Evolutionary conservation across 1,139 yeast genomes (phyloP).

Genomic region (Geotrichum histeridarum): DNA sequence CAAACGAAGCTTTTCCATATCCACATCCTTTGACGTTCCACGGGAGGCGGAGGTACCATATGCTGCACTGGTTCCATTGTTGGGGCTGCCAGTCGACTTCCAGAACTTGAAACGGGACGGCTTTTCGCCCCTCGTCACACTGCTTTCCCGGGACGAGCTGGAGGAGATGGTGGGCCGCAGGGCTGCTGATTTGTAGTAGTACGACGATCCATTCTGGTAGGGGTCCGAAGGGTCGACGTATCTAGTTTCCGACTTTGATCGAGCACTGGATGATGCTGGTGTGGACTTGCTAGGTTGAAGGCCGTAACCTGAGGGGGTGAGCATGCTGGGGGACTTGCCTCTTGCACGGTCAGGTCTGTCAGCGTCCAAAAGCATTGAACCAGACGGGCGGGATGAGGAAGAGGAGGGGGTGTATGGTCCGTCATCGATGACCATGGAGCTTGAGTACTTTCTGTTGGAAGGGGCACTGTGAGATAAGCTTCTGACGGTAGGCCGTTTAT

Average conservation of each 20-base stretch:
- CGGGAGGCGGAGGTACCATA: background rate
- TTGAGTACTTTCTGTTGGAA: conserved; percentile 5
- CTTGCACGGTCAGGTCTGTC: background rate
- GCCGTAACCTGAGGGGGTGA: background rate
- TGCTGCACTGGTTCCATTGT: background rate
- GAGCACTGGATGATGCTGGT: conserved; percentile 1
- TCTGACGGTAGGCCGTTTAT: background rate
- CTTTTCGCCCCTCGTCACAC: background rate
- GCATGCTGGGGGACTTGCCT: background rate
- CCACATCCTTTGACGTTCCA: background rate
- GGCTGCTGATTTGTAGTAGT: conserved; percentile 1
- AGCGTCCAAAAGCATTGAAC: background rate
- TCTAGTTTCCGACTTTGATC: conserved; percentile 7
- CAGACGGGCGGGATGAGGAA: background rate
- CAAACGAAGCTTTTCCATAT: conserved; percentile 2
- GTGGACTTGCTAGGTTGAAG: conserved; percentile 9
- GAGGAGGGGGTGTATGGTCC: background rate
- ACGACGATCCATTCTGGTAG: background rate
- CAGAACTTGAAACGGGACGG: conserved; percentile 5
- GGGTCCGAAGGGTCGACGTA: conserved; percentile 7
- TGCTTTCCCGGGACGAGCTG: background rate
- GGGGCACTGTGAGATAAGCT: conserved; percentile 9
- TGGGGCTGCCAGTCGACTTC: background rate
- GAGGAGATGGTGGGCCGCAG: conserved; percentile 14
- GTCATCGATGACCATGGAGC: conserved; percentile 11